Evolutionary conservation across 164 flowering plant species (phyloP).

Genomic region (Tinospora cordifolia): DNA sequence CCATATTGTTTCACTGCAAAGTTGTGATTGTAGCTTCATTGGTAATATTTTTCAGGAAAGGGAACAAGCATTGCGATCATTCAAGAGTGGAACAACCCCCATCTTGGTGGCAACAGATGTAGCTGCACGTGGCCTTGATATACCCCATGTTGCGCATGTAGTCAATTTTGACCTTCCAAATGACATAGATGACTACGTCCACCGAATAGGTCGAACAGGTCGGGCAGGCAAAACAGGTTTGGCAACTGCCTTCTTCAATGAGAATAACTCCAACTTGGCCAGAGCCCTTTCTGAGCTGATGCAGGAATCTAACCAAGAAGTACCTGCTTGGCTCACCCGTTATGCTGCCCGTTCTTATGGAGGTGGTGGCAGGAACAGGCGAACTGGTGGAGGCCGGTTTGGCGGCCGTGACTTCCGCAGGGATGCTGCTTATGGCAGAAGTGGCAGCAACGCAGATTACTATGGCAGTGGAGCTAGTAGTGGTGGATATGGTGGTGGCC

Average conservation of each 20-base stretch:
- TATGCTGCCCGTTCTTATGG: slow-evolving; percentile 50
- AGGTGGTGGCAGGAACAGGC: slow-evolving; percentile 44
- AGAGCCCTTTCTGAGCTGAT: slow-evolving; percentile 48
- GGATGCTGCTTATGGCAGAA: slow-evolving; percentile 36
- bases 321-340: slow-evolving; percentile 57
- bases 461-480: slow-evolving; percentile 31
- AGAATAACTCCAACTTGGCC: slow-evolving; percentile 47
- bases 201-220: slow-evolving; percentile 68
- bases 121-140: slow-evolving; percentile 80
- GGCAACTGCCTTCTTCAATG: slow-evolving; percentile 76
- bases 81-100: slow-evolving; percentile 60
- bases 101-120: slow-evolving; percentile 77
- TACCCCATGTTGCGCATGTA: slow-evolving; percentile 73
- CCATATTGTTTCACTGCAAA: neutral
- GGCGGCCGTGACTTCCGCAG: slow-evolving; percentile 63
- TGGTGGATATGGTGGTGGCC: slow-evolving; percentile 28
- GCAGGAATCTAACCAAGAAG: slow-evolving; percentile 72
- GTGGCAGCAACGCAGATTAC: slow-evolving; percentile 29
- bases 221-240: slow-evolving; percentile 60
- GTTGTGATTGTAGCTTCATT: neutral
- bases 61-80: slow-evolving; percentile 60
- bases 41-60: slow-evolving; percentile 41
- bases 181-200: slow-evolving; percentile 75
- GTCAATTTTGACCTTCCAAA: slow-evolving; percentile 76
- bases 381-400: slow-evolving; percentile 61